These are phyloP conservation scores for Pestalotiopsis sp. DNA, from an alignment of 2,329 filamentous ascomycete genomes.

Conservation along the genomic window DNA sequence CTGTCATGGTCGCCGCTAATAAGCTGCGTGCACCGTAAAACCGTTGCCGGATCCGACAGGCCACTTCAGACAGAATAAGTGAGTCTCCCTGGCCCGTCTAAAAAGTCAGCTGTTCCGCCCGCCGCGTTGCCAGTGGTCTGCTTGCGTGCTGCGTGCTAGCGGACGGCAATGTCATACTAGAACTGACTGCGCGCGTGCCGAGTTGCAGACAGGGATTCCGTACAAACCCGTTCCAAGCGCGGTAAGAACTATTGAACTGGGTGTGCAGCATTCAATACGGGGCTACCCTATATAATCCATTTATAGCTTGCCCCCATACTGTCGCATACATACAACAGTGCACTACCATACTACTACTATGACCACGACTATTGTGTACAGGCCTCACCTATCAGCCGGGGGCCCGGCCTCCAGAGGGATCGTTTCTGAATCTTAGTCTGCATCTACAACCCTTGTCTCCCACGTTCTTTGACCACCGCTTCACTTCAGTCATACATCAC, in stretches of 20 bases:
- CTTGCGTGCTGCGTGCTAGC: constrained; percentile 15
- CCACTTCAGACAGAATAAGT: neutral
- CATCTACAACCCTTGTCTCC: constrained; percentile 9
- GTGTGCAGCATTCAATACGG: constrained; percentile 23
- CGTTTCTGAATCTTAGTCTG: constrained; percentile 11
- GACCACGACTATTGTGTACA: neutral
- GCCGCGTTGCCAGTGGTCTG: constrained; percentile 13
- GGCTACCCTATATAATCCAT: constrained; percentile 23
- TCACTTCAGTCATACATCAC: neutral
- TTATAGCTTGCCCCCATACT: constrained; percentile 21
- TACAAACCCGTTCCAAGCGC: constrained; percentile 9
- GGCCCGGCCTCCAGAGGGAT: constrained; percentile 1
- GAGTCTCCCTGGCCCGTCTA: constrained; percentile 7
- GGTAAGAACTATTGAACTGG: constrained; percentile 19
- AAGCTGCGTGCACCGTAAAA: constrained; percentile 18
- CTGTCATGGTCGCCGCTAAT: constrained; percentile 13
- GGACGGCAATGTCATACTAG: constrained; percentile 13
- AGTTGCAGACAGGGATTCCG: constrained; percentile 7
- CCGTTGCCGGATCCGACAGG: neutral
- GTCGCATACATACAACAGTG: constrained; percentile 19
- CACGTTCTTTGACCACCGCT: constrained; percentile 8
- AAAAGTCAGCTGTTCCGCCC: constrained; percentile 29
- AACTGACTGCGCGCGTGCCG: constrained; percentile 20
- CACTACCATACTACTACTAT: constrained; percentile 17
- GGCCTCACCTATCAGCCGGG: neutral